Conservation (phyloP, 2,329 filamentous ascomycete species). For the Ophiostoma himal-ulmi region DNA sequence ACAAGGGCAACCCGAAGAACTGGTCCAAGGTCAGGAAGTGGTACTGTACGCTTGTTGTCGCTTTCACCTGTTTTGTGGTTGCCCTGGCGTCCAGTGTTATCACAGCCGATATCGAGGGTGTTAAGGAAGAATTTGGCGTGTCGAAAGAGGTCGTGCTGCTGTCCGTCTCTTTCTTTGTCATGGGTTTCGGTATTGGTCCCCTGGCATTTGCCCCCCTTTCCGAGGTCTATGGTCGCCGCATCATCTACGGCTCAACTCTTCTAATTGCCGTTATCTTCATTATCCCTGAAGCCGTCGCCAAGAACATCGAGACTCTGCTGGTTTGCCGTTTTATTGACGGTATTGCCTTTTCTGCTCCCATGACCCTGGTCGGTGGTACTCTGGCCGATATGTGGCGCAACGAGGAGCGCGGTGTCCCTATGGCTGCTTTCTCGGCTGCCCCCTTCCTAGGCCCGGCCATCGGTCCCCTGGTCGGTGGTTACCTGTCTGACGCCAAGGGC, state of each 20-base stretch:
- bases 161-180: slow-evolving; percentile 68
- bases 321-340: slow-evolving; percentile 73
- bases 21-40: slow-evolving; percentile 75
- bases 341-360: slow-evolving; percentile 77
- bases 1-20: slow-evolving; percentile 78
- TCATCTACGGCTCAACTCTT: slow-evolving; percentile 65
- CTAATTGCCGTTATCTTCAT: slow-evolving; percentile 69
- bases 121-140: slow-evolving; percentile 58
- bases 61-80: slow-evolving; percentile 67
- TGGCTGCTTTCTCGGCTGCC: slow-evolving; percentile 78
- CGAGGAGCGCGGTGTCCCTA: slow-evolving; percentile 77
- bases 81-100: slow-evolving; percentile 68
- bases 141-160: slow-evolving; percentile 68
- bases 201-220: slow-evolving; percentile 75
- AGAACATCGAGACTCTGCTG: slow-evolving; percentile 70
- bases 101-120: slow-evolving; percentile 66
- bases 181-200: slow-evolving; percentile 75
- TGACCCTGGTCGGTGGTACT: slow-evolving; percentile 79
- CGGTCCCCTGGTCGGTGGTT: slow-evolving; percentile 71
- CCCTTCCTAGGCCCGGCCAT: slow-evolving; percentile 78
- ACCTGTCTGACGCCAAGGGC: slow-evolving; percentile 28
- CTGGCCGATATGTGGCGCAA: slow-evolving; percentile 78
- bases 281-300: slow-evolving; percentile 70
- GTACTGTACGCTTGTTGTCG: slow-evolving; percentile 81
- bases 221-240: slow-evolving; percentile 65